Conservation (phyloP, 129 eudicot species). For the Chrysanthemum seticuspe region DNA sequence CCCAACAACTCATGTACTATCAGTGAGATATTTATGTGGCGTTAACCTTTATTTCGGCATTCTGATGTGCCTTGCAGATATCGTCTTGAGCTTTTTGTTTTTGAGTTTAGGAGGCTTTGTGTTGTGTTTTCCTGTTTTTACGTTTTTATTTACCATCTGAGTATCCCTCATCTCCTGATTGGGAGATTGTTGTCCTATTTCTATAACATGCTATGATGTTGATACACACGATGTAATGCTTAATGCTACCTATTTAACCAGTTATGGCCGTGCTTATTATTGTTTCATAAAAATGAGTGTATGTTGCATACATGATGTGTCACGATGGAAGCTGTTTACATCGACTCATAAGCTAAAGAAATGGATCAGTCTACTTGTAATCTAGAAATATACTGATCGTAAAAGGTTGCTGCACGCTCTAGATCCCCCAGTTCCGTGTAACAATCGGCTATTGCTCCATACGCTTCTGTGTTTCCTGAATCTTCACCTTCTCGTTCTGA, state of each 20-base stretch:
- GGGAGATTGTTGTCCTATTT: slow-evolving; percentile 15
- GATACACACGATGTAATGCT: slow-evolving; percentile 21
- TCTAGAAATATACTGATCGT: slow-evolving; percentile 11
- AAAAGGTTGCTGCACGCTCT: slow-evolving; percentile 1
- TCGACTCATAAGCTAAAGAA: neutral
- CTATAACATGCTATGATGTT: slow-evolving; percentile 18
- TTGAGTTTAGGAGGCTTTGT: slow-evolving; percentile 26
- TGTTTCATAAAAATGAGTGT: neutral
- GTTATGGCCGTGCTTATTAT: slow-evolving; percentile 9
- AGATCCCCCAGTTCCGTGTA: neutral
- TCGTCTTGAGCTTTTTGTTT: slow-evolving; percentile 12
- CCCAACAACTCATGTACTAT: slow-evolving; percentile 91
- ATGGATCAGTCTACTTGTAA: neutral
- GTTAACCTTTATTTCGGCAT: neutral
- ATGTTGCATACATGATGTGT: neutral
- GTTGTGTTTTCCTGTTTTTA: neutral
- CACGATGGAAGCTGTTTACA: neutral
- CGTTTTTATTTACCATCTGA: neutral
- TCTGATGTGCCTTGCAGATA: slow-evolving; percentile 32
- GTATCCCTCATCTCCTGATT: neutral
- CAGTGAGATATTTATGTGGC: slow-evolving; percentile 40
- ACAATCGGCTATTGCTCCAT: slow-evolving; percentile 6
- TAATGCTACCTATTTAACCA: slow-evolving; percentile 21
- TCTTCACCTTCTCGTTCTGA: neutral
- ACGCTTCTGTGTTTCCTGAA: slow-evolving; percentile 12